Percentiles rank a stretch among this genome's conserved stretches.
Conservation (phyloP, 2,329 filamentous ascomycete genomes). For the Apiospora kogelbergensis region DNA sequence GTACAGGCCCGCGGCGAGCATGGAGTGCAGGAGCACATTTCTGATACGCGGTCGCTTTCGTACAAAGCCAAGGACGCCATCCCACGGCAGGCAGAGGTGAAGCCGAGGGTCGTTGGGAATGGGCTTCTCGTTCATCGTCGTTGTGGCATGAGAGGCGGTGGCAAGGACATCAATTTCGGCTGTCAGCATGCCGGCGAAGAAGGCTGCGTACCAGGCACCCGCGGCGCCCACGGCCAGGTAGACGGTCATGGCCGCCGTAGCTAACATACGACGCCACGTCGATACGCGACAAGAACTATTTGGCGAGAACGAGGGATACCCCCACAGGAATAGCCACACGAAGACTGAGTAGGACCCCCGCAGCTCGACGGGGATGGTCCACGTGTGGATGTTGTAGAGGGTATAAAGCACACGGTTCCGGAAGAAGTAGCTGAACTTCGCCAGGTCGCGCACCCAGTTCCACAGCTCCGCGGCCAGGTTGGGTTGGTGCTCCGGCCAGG, state of each 20-base stretch:
- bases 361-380: conserved; percentile 17
- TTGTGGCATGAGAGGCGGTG: neutral
- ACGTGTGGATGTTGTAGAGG: conserved; percentile 16
- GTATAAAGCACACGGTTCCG: conserved; percentile 11
- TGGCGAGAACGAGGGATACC: neutral
- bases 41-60: neutral
- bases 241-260: neutral
- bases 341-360: conserved; percentile 13
- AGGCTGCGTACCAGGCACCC: conserved; percentile 1
- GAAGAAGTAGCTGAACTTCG: conserved; percentile 14
- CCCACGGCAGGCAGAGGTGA: neutral
- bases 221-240: neutral
- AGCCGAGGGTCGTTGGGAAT: neutral
- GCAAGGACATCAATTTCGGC: neutral
- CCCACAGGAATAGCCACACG: conserved; percentile 15
- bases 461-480: neutral
- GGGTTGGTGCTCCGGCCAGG: neutral
- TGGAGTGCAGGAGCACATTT: neutral
- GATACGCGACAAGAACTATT: neutral
- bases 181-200: neutral
- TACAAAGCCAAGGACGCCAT: neutral
- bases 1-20: conserved; percentile 6
- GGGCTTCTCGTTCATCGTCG: too few relatives aligned
- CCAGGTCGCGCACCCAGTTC: conserved; percentile 8
- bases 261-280: neutral